phyloP scores from a whole-genome alignment of 1,284 basidiomycete genomes.

The Omphalotus olearius region DNA sequence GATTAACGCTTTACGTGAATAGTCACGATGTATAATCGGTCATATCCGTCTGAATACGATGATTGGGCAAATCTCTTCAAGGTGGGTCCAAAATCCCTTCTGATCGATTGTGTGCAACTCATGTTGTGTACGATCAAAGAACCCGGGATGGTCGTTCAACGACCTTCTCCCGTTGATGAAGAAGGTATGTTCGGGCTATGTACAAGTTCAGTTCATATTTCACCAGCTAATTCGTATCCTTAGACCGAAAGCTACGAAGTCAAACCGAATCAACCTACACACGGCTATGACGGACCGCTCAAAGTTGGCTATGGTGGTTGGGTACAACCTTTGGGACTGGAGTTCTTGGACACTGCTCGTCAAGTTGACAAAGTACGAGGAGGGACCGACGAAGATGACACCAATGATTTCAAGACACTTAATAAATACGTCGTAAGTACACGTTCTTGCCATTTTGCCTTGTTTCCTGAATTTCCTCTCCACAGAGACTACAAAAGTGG shows the following conservation, averaged over 20 bases:
- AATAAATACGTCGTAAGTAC: slow-evolving; percentile 3
- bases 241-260: slow-evolving; percentile 37
- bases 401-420: slow-evolving; percentile 22
- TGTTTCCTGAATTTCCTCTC: background rate
- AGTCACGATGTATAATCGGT: too few species aligned
- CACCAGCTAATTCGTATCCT: background rate
- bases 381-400: slow-evolving; percentile 22
- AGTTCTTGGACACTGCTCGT: slow-evolving; percentile 25
- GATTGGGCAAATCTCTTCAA: too few species aligned
- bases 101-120: too few species aligned
- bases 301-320: slow-evolving; percentile 27
- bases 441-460: background rate
- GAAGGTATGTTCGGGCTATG: slow-evolving; percentile 26
- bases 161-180: slow-evolving; percentile 36
- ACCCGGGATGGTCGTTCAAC: slow-evolving; percentile 36
- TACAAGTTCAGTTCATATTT: background rate
- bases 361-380: slow-evolving; percentile 21
- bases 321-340: slow-evolving; percentile 20
- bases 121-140: slow-evolving; percentile 13
- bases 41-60: too few species aligned
- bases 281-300: slow-evolving; percentile 32
- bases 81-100: too few species aligned
- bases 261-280: slow-evolving; percentile 21
- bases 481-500: slow-evolving; percentile 1
- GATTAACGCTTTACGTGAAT: too few species aligned